Base-by-base conservation (phyloP, 2,329 filamentous ascomycete species). In the Aciculosporium take region DNA sequence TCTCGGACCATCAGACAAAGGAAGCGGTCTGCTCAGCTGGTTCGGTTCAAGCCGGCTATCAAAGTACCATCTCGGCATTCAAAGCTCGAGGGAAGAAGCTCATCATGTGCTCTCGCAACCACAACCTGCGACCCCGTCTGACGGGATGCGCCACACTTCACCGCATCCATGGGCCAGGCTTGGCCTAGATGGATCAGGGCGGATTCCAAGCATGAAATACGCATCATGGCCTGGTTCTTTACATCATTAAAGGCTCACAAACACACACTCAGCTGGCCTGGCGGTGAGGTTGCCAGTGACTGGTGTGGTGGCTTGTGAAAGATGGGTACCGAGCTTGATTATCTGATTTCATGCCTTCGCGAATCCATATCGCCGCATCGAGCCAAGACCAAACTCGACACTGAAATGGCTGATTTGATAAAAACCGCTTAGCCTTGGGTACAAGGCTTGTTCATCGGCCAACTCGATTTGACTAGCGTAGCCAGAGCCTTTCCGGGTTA, bases 121-220 rank as follows among this genome's bases (percentile, higher is more conserved):
- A 28, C n/a, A 7, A 31, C 31, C 29, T 40, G 39, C 35, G 39
- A 36, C 39, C 7, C 17, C 20, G 2, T 29, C 32, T 21, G 15
- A 13, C 12, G 12, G 12, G 18, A 15, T 23, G 15, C 33, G 33
- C 27, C 39, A 41, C 39, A 30, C 24, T 17, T 37, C 39, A 41
- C 39, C 39, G 39, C 39, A 41, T 4, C 30, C 30, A n/a, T n/a
- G n/a, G n/a, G n/a, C 5, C 34, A 21, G 15, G 31, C n/a, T 30
- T n/a, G 8, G 21, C 9, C 21, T 17, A 28, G 33, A 15, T 24
- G 18, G 20, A 33, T 21, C 7, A 29, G 25, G 21, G 17, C 4
- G 21, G 21, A 15, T n/a, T 10, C 17, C 27, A 4, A 20, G n/a
- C 23, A 28, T n/a, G 24, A n/a, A n/a, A 15, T 27, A 15, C 24